phyloP scores from a whole-genome alignment of 208 protist genomes.

The Angomonas ambiguus region DNA sequence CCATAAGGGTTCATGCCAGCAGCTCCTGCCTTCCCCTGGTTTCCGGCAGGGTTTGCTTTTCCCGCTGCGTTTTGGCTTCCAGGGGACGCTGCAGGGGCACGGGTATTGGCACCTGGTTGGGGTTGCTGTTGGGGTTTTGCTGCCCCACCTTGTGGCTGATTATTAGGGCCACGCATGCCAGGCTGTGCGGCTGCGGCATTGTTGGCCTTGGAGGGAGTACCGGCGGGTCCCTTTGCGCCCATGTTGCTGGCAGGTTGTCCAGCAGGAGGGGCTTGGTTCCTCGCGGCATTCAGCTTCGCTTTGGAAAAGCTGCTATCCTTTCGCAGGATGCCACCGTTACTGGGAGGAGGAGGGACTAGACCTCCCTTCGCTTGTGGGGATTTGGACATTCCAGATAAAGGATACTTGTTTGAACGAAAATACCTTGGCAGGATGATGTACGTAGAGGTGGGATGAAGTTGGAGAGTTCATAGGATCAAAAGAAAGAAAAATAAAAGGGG shows the following conservation, averaged over 20 bases:
- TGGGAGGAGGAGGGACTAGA: neutral
- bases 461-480: neutral
- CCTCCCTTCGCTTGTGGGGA: neutral
- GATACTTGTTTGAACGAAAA: neutral
- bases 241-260: conserved; percentile 6
- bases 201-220: neutral
- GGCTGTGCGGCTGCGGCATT: neutral
- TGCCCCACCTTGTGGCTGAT: too few relatives aligned
- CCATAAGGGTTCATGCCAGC: conserved; percentile 10
- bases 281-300: conserved; percentile 2
- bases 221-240: neutral
- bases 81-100: conserved; percentile 1
- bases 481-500: conserved; percentile 6
- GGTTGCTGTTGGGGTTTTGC: too few relatives aligned
- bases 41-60: neutral
- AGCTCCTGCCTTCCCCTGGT: conserved; percentile 6
- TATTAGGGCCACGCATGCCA: too few relatives aligned
- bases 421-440: neutral
- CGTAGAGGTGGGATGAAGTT: neutral
- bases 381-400: neutral
- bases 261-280: neutral
- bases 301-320: conserved; percentile 31
- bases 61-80: neutral
- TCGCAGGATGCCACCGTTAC: conserved; percentile 22
- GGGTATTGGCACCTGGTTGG: neutral